Evolutionary conservation across 495 filamentous ascomycete species (phyloP).

Genomic region (Neurospora sp.): DNA sequence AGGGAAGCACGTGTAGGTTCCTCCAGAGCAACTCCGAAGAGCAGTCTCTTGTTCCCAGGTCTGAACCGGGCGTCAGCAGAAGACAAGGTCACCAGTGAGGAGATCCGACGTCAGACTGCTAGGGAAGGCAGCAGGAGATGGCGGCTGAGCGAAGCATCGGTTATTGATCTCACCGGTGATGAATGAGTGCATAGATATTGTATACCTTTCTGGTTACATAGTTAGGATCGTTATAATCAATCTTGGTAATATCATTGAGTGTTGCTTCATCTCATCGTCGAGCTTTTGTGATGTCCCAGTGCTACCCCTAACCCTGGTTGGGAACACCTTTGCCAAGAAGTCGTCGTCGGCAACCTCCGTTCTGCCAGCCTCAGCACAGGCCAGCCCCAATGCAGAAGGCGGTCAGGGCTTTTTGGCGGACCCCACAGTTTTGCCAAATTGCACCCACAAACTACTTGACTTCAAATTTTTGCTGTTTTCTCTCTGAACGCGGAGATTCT

Average conservation of each 20-base stretch:
- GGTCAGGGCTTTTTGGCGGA: background rate
- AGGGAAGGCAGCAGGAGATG: constrained; percentile 12
- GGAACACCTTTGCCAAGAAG: background rate
- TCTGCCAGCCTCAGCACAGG: background rate
- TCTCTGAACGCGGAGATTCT: background rate
- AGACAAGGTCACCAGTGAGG: background rate
- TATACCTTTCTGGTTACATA: background rate
- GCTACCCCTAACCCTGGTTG: background rate
- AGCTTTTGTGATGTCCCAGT: background rate
- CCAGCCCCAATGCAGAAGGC: background rate
- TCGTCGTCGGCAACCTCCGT: background rate
- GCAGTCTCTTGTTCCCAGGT: background rate
- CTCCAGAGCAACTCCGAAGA: background rate
- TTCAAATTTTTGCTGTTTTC: background rate
- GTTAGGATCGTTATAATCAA: background rate
- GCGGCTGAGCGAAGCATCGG: constrained; percentile 27
- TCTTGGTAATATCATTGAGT: background rate
- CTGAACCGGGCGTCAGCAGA: constrained; percentile 16
- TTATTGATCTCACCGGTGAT: constrained; percentile 32
- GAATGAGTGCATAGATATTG: constrained; percentile 10
- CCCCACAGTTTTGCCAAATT: background rate
- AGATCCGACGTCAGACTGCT: background rate
- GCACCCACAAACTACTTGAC: background rate
- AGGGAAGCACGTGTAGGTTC: background rate
- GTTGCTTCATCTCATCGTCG: background rate